phyloP scores from a whole-genome alignment of 495 filamentous ascomycete species.

The Poronia punctata region DNA sequence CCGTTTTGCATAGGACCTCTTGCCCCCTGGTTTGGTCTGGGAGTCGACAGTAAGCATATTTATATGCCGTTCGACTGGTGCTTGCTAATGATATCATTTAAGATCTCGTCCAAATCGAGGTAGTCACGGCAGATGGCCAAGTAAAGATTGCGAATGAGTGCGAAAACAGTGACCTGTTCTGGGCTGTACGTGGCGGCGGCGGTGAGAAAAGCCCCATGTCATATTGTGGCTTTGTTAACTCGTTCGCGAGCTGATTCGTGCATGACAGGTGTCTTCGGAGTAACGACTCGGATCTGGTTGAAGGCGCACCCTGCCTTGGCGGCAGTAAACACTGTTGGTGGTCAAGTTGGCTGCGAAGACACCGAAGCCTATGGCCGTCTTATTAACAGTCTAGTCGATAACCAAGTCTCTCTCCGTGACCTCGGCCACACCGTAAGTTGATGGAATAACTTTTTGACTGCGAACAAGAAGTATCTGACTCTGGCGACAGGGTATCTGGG shows the following conservation, averaged over 20 bases:
- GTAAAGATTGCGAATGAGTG: conserved; percentile 40
- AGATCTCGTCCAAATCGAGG: conserved; percentile 39
- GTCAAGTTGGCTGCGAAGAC: conserved; percentile 2
- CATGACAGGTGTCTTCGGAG: neutral
- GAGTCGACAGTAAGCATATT: neutral
- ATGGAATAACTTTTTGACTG: neutral
- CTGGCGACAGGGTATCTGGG: conserved; percentile 2
- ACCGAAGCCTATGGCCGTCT: neutral
- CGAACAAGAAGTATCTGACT: too few relatives aligned
- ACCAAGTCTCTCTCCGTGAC: neutral
- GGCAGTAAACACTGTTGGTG: conserved; percentile 2
- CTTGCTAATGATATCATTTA: neutral
- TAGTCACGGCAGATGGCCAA: conserved; percentile 48
- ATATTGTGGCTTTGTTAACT: too few relatives aligned
- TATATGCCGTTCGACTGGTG: neutral
- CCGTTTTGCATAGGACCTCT: neutral
- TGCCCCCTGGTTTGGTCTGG: neutral
- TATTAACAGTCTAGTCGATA: neutral
- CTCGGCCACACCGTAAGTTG: neutral
- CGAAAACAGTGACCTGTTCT: conserved; percentile 47
- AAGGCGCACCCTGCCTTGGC: neutral
- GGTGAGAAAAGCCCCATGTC: conserved; percentile 1
- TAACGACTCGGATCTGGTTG: conserved; percentile 1
- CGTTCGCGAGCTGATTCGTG: neutral
- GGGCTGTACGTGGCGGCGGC: conserved; percentile 31